These are phyloP conservation scores for Trichoderma aggressivum DNA, from an alignment of 2,329 filamentous ascomycete species.

Conservation along the genomic window DNA sequence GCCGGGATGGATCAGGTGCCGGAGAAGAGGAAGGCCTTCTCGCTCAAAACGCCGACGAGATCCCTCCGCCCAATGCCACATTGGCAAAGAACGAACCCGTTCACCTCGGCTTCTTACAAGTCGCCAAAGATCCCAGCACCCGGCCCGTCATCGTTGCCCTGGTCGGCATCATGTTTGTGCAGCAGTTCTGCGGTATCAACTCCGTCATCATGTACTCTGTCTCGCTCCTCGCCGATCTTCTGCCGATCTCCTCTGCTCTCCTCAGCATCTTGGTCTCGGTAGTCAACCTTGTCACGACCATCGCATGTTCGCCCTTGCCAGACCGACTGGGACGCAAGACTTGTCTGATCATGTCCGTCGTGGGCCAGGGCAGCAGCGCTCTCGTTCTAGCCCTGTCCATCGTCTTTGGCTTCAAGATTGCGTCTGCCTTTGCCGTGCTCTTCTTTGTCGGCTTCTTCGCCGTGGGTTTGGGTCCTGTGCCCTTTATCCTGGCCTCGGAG, in stretches of 20 bases:
- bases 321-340: conserved; percentile 85
- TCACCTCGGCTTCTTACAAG: conserved; percentile 60
- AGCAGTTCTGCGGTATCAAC: conserved; percentile 93
- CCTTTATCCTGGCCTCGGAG: conserved; percentile 90
- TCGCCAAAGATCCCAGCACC: conserved; percentile 64
- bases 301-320: conserved; percentile 76
- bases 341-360: conserved; percentile 77
- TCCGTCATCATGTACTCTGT: conserved; percentile 99
- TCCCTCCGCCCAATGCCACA: conserved; percentile 13
- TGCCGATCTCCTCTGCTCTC: conserved; percentile 76
- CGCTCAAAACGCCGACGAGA: conserved; percentile 28
- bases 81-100: conserved; percentile 22
- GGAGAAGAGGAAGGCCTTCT: conserved; percentile 73
- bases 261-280: conserved; percentile 84
- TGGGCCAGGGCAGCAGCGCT: conserved; percentile 78
- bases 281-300: conserved; percentile 80
- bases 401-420: conserved; percentile 63
- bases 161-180: conserved; percentile 85
- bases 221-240: conserved; percentile 74
- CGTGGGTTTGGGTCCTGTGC: conserved; percentile 85
- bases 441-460: conserved; percentile 88
- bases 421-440: conserved; percentile 79
- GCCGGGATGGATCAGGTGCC: conserved; percentile 37
- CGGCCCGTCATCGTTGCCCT: conserved; percentile 76
- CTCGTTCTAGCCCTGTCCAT: conserved; percentile 79